phyloP scores from a whole-genome alignment of 2,329 filamentous ascomycete genomes.

The Paradendryphiella salina region DNA sequence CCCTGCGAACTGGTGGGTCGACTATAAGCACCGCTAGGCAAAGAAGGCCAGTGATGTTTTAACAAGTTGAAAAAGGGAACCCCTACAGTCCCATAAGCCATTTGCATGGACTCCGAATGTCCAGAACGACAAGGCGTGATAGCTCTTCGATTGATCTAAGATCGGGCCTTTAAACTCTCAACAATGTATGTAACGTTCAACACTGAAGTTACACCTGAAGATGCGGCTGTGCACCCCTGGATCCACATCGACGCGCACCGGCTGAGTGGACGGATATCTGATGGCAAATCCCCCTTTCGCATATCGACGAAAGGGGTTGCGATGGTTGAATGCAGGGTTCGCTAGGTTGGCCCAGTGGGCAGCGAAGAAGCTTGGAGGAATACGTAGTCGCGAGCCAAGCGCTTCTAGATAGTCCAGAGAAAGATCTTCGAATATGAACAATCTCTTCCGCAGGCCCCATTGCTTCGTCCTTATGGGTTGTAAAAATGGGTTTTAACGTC shows the following conservation, averaged over 20 bases:
- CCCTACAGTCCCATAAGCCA: conserved; percentile 10
- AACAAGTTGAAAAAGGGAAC: neutral
- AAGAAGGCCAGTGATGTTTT: neutral
- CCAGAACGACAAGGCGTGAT: conserved; percentile 16
- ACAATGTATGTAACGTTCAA: conserved; percentile 10
- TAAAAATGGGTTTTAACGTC: neutral
- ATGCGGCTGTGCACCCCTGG: neutral
- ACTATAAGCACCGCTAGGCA: neutral
- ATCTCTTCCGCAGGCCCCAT: neutral
- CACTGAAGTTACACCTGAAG: conserved; percentile 10
- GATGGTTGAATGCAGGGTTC: conserved; percentile 14
- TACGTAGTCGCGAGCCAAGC: conserved; percentile 7
- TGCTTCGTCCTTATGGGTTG: neutral
- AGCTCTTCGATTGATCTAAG: conserved; percentile 13
- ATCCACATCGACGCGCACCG: conserved; percentile 7
- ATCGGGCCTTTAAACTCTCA: conserved; percentile 8
- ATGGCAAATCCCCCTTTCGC: conserved; percentile 5
- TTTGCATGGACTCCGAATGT: neutral
- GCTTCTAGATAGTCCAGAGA: neutral
- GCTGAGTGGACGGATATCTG: conserved; percentile 7
- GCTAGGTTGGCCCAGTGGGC: conserved; percentile 17
- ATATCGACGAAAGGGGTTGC: conserved; percentile 10
- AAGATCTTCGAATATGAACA: neutral
- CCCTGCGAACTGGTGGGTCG: neutral
- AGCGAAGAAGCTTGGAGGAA: conserved; percentile 16